These are phyloP conservation scores for Talaromyces sp. DNA, from an alignment of 2,329 filamentous ascomycete genomes.

Conservation along the genomic window DNA sequence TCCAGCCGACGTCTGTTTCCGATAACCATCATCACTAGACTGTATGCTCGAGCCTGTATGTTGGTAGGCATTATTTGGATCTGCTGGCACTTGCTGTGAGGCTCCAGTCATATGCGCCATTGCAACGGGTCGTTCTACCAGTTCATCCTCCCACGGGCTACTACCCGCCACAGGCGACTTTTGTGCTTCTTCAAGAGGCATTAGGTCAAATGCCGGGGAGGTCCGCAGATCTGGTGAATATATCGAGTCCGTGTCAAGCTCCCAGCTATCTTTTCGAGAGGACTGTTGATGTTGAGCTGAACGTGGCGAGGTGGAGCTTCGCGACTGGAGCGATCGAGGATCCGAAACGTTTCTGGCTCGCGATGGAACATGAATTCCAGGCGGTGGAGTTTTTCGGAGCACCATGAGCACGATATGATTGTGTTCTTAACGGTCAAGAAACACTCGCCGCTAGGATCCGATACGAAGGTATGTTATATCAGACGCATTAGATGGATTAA, in stretches of 20 bases:
- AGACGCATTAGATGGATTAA: background rate
- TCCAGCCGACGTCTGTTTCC: constrained; percentile 16
- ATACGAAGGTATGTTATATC: background rate
- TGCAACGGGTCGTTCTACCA: constrained; percentile 24
- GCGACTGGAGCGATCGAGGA: constrained; percentile 34
- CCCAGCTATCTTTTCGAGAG: constrained; percentile 22
- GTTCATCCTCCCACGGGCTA: constrained; percentile 33
- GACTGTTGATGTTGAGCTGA: constrained; percentile 25
- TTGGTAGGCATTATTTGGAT: background rate
- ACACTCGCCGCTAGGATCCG: background rate
- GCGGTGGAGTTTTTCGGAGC: constrained; percentile 38
- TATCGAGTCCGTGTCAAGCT: constrained; percentile 31
- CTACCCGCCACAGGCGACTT: constrained; percentile 32
- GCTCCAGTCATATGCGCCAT: background rate
- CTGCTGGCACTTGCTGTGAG: background rate
- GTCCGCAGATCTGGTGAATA: constrained; percentile 39
- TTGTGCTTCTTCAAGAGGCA: constrained; percentile 38
- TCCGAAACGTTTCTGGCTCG: constrained; percentile 30
- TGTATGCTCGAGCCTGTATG: constrained; percentile 9
- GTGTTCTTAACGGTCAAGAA: background rate
- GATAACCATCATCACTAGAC: constrained; percentile 25
- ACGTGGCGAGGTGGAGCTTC: constrained; percentile 27
- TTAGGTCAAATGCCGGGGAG: constrained; percentile 37
- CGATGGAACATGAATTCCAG: constrained; percentile 32
- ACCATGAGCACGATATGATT: constrained; percentile 28